Conservation (phyloP, 1,284 basidiomycete species). For the Ustilago shanxiensis region DNA sequence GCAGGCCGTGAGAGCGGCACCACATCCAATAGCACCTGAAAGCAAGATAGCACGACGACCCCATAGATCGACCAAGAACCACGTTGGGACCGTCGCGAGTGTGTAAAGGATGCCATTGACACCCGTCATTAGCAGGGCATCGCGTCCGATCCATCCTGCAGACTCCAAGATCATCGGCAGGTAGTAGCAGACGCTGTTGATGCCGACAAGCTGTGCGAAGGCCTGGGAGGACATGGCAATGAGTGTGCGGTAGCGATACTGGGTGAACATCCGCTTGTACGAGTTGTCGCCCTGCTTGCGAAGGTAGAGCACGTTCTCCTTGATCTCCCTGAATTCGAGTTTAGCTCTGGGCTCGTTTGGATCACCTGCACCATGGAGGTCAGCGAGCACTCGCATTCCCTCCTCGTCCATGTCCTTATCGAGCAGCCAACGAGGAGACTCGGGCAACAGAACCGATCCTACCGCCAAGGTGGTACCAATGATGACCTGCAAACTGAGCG, state of each 20-base stretch:
- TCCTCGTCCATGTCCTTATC: constrained; percentile 87
- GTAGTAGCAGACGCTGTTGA: constrained; percentile 88
- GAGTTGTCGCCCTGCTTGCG: constrained; percentile 77
- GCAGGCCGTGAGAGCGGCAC: constrained; percentile 79
- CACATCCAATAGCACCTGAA: constrained; percentile 86
- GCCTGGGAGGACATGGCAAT: constrained; percentile 98
- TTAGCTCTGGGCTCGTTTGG: constrained; percentile 80
- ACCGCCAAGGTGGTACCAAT: constrained; percentile 86
- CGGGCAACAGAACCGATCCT: constrained; percentile 89
- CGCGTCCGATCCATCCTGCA: constrained; percentile 96
- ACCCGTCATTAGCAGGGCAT: constrained; percentile 96
- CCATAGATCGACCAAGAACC: constrained; percentile 94
- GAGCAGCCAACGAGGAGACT: constrained; percentile 94
- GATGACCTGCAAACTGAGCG: constrained; percentile 73
- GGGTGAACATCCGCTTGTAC: constrained; percentile 87
- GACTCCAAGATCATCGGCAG: constrained; percentile 74
- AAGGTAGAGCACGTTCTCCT: constrained; percentile 75
- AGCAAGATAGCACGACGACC: constrained; percentile 90
- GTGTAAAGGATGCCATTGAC: constrained; percentile 79
- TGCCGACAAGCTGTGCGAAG: constrained; percentile 82
- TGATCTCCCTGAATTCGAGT: constrained; percentile 92
- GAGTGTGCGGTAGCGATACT: constrained; percentile 88
- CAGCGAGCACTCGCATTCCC: constrained; percentile 88
- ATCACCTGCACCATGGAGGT: constrained; percentile 85
- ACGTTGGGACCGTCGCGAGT: constrained; percentile 74